phyloP scores from a whole-genome alignment of 495 filamentous ascomycete species.

The Annulohypoxylon moriforme region DNA sequence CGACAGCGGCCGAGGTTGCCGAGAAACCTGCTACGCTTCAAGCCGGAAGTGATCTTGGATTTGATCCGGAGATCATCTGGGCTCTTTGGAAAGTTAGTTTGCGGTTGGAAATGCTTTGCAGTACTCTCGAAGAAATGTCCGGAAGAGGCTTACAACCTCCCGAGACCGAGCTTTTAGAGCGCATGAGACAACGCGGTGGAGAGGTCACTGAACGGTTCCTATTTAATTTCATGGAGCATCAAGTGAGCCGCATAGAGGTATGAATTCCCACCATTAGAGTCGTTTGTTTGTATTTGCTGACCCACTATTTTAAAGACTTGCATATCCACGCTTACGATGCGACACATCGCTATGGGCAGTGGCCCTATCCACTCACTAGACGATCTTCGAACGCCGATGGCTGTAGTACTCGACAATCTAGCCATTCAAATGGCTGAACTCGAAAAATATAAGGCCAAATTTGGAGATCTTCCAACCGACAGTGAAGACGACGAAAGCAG shows the following conservation, averaged over 20 bases:
- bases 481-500: slow-evolving; percentile 45
- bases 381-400: slow-evolving; percentile 64
- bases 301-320: slow-evolving; percentile 60
- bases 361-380: slow-evolving; percentile 53
- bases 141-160: slow-evolving; percentile 70
- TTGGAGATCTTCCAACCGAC: slow-evolving; percentile 50
- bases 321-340: slow-evolving; percentile 71
- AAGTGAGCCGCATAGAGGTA: slow-evolving; percentile 95
- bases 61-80: slow-evolving; percentile 89
- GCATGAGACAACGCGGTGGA: slow-evolving; percentile 83
- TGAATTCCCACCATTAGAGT: slow-evolving; percentile 43
- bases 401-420: slow-evolving; percentile 55
- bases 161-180: slow-evolving; percentile 82
- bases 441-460: slow-evolving; percentile 60
- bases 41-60: slow-evolving; percentile 66
- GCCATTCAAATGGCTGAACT: slow-evolving; percentile 59
- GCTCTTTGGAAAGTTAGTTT: slow-evolving; percentile 88
- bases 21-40: slow-evolving; percentile 59
- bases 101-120: slow-evolving; percentile 91
- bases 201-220: slow-evolving; percentile 89
- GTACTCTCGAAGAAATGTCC: slow-evolving; percentile 76
- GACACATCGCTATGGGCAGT: slow-evolving; percentile 67
- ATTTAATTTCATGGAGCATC: slow-evolving; percentile 89
- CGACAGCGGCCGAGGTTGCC: slow-evolving; percentile 51
- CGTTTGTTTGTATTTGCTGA: slow-evolving; percentile 28